Base-by-base conservation (phyloP, 1,139 yeast genomes). In the Cylindricascospora bacillispora region DNA sequence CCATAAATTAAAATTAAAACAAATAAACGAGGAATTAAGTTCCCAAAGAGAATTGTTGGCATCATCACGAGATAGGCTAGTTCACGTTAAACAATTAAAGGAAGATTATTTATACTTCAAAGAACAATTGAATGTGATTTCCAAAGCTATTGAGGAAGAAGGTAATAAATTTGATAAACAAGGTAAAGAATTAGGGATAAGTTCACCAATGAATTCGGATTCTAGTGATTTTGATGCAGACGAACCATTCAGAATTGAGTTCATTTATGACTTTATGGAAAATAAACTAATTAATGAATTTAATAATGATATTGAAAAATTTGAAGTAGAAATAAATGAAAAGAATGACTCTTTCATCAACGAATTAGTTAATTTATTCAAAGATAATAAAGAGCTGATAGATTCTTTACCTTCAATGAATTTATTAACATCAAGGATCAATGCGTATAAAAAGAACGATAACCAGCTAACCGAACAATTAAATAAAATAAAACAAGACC, bases 211-310 rank as follows among this genome's bases (percentile, higher is more conserved):
- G 16, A 57, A 53, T 34, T 60, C 60, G 37, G 63, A 63, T 32
- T 62, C 63, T 13, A 73, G 69, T 21, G 71, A 70, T 34, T 77
- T 73, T 47, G 89, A 81, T 52, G 86, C 93, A 1, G 94, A 82
- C 54, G 85, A 78, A 45, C 93, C 94, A 13, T 86, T 81, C 54
- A 63, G 80, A 28, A 70, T 80, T 15, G 62, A 66, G 41, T 61
- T 67, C 4, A 60, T 78, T 6, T 74, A 68, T 44, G 66, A 71
- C 19, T 65, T 63, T 40, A 49, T 77, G 16, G 62, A 59, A 29
- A 37, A 46, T 4, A 57, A 44, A 39, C 47, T 45, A 35, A 62
- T 39, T 39, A 59, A 46, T 20, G 45, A 47, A 16, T 49, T 46
- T 31, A 33, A 38, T 13, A 53, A 52, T 10, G 44, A 46, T 30